Percentiles rank a stretch among this genome's conserved stretches.
These are phyloP conservation scores for Stephanodiscus minutulus DNA, from an alignment of 108 stramenopile genomes.

Conservation along the genomic window DNA sequence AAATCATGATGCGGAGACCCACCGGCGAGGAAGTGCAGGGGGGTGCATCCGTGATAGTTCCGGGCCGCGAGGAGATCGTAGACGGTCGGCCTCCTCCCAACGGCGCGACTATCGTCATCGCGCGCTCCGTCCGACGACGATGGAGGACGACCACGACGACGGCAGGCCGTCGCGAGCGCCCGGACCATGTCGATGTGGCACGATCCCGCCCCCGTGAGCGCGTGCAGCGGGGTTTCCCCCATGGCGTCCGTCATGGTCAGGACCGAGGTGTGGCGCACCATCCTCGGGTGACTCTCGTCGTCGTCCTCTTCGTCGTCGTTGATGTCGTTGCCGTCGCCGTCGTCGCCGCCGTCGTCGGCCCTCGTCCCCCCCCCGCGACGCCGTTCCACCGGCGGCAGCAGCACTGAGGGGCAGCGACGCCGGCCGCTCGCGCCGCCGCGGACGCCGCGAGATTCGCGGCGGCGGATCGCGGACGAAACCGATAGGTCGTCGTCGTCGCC, in stretches of 20 bases:
- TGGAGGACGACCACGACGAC: background rate
- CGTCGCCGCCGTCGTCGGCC: background rate
- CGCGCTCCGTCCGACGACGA: background rate
- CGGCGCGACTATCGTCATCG: background rate
- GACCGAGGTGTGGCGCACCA: conserved; percentile 22
- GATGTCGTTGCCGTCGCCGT: background rate
- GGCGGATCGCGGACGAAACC: no score
- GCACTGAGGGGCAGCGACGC: conserved; percentile 1
- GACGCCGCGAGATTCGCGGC: background rate
- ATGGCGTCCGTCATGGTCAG: conserved; percentile 40
- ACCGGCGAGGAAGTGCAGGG: conserved; percentile 31
- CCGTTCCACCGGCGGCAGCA: background rate
- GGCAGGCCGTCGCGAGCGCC: conserved; percentile 17
- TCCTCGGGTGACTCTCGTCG: background rate
- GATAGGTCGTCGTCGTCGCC: background rate
- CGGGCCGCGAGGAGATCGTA: conserved; percentile 21
- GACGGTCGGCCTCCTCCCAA: conserved; percentile 15
- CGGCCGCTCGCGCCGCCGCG: background rate
- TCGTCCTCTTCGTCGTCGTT: conserved; percentile 2
- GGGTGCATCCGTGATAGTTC: conserved; percentile 34
- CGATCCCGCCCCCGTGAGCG: conserved; percentile 29
- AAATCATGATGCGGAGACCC: background rate
- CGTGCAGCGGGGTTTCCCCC: conserved; percentile 39
- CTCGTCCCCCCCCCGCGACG: background rate
- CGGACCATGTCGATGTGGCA: conserved; percentile 27